Base-by-base conservation (phyloP, 2,329 filamentous ascomycete species). In the Teratosphaeria gauchensis region DNA sequence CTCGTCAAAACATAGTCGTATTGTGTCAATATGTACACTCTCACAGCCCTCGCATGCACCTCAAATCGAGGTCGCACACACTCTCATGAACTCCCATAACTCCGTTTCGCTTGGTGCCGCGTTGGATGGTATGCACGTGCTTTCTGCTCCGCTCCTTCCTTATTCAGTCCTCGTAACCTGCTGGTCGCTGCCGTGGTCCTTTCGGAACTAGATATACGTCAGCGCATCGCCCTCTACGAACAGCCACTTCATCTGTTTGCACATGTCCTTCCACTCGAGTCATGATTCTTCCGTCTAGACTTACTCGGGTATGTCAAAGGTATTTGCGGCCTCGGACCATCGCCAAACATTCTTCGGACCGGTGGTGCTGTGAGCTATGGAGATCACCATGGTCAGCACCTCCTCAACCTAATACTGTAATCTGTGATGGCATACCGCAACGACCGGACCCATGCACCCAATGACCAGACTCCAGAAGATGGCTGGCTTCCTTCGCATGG, bases 271-370 rank as follows among this genome's bases (percentile, higher is more conserved):
- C 42, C 11, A 1, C 42, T 48, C 19, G 24, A 28, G 2, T 28
- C 24, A 28, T 28, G 24, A 2, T 28, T 28, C 42, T 48, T 8
- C 42, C n/a, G 42, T 48, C 19, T 31, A 52, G n/a, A 83, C 90
- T 74, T 83, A 97, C 92, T 84, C 61, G 94, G 94, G 80, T 97
- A 99, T 72, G 91, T 95, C 74, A 92, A 77, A 33, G 94, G 94
- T 64, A 97, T 85, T 59, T 80, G 83, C 63, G 83, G 78, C 63
- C 87, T 82, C 67, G 85, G 82, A 66, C 85, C 77, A 72, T 96
- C 90, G 67, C 92, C 92, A 59, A 95, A 75, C 63, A 78, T 80
- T 62, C 79, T 77, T 73, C 92, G 80, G 66, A 95, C 78, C 54
- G 90, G 88, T 51, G 92, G 91, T 1, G 90, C 86, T 58, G 82